Conservation (phyloP, 257 asterid species). For the Solanum sitiens region DNA sequence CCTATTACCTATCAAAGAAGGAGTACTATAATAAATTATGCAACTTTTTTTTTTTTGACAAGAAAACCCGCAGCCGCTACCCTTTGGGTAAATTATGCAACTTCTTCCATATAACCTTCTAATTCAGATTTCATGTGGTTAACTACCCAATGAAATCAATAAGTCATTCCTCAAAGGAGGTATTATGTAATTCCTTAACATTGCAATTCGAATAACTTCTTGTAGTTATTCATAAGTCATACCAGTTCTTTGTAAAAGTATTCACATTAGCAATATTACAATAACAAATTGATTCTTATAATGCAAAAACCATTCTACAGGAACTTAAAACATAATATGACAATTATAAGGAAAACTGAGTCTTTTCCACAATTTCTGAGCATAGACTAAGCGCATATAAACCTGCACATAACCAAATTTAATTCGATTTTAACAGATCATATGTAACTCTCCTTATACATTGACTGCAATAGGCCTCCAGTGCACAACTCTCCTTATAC, state of each 20-base stretch:
- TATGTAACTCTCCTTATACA: too few relatives aligned
- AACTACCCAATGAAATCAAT: neutral
- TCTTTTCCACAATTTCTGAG: too few relatives aligned
- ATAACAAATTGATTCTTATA: neutral
- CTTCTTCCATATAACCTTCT: neutral
- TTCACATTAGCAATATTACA: neutral
- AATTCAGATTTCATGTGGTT: neutral
- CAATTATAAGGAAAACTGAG: too few relatives aligned
- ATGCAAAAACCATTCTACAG: neutral
- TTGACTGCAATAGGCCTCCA: neutral
- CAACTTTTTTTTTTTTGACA: too few relatives aligned
- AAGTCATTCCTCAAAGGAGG: neutral
- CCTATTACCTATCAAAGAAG: neutral
- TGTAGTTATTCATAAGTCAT: neutral
- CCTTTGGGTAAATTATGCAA: neutral
- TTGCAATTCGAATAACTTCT: neutral
- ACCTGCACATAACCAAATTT: too few relatives aligned
- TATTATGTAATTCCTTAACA: neutral
- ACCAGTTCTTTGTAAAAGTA: neutral
- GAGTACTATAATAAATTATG: neutral
- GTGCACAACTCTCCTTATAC: neutral
- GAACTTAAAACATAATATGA: too few relatives aligned
- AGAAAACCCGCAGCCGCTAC: too few relatives aligned
- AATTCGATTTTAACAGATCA: too few relatives aligned
- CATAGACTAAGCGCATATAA: too few relatives aligned